Evolutionary conservation across 106 monocot genomes (phyloP), one percentile per base, ranked within the genome.

Genomic region (Hemerocallis citrina): DNA sequence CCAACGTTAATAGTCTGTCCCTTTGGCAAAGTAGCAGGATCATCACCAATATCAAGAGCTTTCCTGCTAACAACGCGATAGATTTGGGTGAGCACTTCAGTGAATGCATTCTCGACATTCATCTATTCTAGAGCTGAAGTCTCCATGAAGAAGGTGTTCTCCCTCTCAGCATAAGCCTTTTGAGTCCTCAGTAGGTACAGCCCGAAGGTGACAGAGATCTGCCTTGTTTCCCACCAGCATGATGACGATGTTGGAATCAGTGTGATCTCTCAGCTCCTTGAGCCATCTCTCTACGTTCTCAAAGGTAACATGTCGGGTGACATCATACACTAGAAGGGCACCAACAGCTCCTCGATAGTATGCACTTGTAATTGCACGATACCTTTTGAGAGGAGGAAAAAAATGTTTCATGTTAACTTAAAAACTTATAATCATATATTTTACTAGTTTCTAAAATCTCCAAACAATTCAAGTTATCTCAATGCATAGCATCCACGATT

Each of bases 221-320:
- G 86, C 79, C 56, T 92, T 92, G 72, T 91, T 91, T 7, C 91
- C 91, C 16, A 91, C 85, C 11, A 91, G 76, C 91, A 91, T 91
- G 61, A 91, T 71, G 16, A 82, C 82, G 11, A 91, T 83, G 71
- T 76, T 91, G 65, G 75, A 12, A 19, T 79, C 80, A 0, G 85
- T 80, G 73, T 80, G 85, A 45, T 85, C 85, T 24, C 82, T 74
- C 5, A 92, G 86, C 71, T 92, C 91, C 70, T 71, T 86, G 48
- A 92, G 61, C 91, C 91, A 92, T 71, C 91, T 74, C 67, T 92
- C 82, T 1, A 83, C 69, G 30, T 86, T 92, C 66, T 92, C 91
- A 29, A 92, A 92, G 4, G 91, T 92, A 0, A 83, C 75, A 44
- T 86, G 85, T 3, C 86, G 85, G 5, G 86, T 92, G 34, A 92